Evolutionary conservation across 208 protist species (phyloP), one percentile per base, ranked within the genome.

Genomic region (Crithidia thermophila): DNA sequence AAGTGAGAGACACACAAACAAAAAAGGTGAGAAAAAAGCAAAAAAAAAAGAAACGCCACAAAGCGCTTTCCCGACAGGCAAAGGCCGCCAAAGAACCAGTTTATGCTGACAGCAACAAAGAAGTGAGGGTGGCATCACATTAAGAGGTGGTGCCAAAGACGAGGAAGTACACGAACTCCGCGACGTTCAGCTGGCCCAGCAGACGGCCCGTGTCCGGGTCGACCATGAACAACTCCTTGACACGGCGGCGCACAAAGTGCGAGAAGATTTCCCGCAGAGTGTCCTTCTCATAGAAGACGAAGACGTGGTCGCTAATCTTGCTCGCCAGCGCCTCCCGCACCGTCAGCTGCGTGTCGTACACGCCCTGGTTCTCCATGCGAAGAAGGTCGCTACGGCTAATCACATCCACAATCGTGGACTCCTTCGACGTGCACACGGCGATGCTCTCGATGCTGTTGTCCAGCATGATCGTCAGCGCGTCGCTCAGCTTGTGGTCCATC

Each of bases 281-380:
- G 64, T 95, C 87, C 40, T 77, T 84, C 47, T 85, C 78, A 52
- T 93, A 77, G 59, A 88, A 93, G 13, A 95, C 90, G 49, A 82
- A 92, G 21, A 91, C 67, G 34, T 73, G 73, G 20, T 77, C 77
- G 11, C 67, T 74, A 13, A 84, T 60, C 59, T 81, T 87, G 68
- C 76, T 82, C 34, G 72, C 68, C 47, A 95, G 52, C 37, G 85
- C 87, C 64, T 94, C 85, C 10, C 82, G 85, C 20, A 97, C 81
- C 37, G 84, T 91, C 27, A 93, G 55, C 36, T 83, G 74, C 4
- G 81, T 95, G 73, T 97, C 82, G 70, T 97, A 97, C 27, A 92
- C 88, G n/a, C 91, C 91, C 47, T 93, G 83, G 58, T 93, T 78
- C 66, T 97, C 88, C 75, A 97, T 95, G 14, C 85, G 81, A 46